These are phyloP conservation scores for Paramecium sexaurelia DNA, from an alignment of 73 alveolate genomes.

Conservation along the genomic window DNA sequence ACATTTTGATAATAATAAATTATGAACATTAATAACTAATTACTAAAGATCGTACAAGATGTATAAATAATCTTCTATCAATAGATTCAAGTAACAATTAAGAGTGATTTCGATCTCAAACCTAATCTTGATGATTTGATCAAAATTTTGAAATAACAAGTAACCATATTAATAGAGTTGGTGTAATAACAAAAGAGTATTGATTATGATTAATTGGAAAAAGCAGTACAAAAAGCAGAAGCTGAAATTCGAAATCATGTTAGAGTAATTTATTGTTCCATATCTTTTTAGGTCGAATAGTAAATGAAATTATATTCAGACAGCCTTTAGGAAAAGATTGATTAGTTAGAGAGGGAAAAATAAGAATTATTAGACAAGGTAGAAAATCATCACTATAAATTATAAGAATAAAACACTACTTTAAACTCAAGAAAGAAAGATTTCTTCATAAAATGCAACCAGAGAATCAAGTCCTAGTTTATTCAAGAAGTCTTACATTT, in stretches of 20 bases:
- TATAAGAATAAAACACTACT: neutral
- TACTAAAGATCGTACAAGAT: constrained; percentile 14
- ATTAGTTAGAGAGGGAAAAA: constrained; percentile 23
- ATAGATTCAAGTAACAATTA: neutral
- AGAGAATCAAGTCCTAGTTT: constrained; percentile 38
- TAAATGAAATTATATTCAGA: constrained; percentile 11
- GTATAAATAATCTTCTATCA: neutral
- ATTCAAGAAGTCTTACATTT: neutral
- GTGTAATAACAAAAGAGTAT: constrained; percentile 4
- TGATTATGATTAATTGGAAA: constrained; percentile 11
- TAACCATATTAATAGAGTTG: neutral
- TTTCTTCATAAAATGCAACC: constrained; percentile 19
- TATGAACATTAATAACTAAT: neutral
- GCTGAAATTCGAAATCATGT: constrained; percentile 42
- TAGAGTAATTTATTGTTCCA: neutral
- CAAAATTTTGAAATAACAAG: neutral
- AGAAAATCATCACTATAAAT: neutral
- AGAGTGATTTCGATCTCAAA: constrained; percentile 4
- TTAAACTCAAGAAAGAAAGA: neutral
- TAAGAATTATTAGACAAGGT: neutral
- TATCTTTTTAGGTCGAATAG: neutral
- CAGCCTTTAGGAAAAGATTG: neutral
- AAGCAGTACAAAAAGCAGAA: constrained; percentile 5
- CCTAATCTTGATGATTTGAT: neutral
- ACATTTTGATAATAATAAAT: neutral